Evolutionary conservation across 768 basidiomycete genomes (phyloP).

Genomic region (Pisolithus tinctorius): DNA sequence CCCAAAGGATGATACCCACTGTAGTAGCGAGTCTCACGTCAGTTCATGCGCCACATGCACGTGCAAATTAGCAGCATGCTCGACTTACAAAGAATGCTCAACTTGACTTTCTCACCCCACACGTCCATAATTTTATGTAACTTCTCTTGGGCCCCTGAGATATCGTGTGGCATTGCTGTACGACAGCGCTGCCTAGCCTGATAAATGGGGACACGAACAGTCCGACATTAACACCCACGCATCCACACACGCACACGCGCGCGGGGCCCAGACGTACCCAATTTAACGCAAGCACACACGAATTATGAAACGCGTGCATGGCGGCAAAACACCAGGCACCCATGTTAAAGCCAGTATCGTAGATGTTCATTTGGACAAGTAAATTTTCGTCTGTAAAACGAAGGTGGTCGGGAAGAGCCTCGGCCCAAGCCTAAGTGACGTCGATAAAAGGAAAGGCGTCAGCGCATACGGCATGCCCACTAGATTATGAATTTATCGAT

Average conservation of each 20-base stretch:
- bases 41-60: conserved; percentile 13
- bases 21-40: conserved; percentile 20
- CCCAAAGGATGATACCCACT: conserved; percentile 63
- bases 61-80: conserved; percentile 21
- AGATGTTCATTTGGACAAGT: conserved; percentile 64
- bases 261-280: conserved; percentile 38
- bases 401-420: conserved; percentile 63
- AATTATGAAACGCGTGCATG: conserved; percentile 70
- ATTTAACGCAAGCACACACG: conserved; percentile 56
- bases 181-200: conserved; percentile 29
- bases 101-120: conserved; percentile 35
- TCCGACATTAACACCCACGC: neutral
- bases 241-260: neutral
- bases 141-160: conserved; percentile 32
- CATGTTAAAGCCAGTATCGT: conserved; percentile 71
- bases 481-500: conserved; percentile 3
- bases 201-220: neutral
- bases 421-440: conserved; percentile 49
- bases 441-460: neutral
- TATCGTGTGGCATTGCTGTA: conserved; percentile 17
- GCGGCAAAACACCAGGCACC: conserved; percentile 78
- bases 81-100: conserved; percentile 41
- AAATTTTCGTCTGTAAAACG: conserved; percentile 66
- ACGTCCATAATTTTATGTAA: conserved; percentile 33
- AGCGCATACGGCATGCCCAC: conserved; percentile 1